Base-by-base conservation (phyloP, 352 stramenopile species). In the Globisporangium alternatum region DNA sequence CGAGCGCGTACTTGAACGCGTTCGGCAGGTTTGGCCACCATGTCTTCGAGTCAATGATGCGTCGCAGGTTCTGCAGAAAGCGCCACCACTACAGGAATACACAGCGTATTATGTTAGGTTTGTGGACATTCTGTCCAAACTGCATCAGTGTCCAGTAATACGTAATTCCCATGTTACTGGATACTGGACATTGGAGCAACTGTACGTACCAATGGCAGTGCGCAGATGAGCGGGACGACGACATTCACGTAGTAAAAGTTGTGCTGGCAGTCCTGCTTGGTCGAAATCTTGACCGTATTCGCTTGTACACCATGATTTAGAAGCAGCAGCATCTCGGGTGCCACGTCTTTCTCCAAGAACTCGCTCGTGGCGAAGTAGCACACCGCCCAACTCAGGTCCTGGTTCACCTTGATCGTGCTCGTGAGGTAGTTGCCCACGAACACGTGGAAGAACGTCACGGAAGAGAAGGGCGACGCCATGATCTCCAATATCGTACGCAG, bases 1-100 rank as follows among this genome's bases (percentile, higher is more conserved):
- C 83, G 0, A 97, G 73, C 9, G 83, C 86, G 74, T 99, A 99
- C 75, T 99, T 99, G 69, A 93, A 89, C 25, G 91, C 93, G 70
- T 99, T 99, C 2, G 94, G 88, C 15, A 99, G 77, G 67, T 98
- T 96, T 3, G 97, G 96, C 75, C 95, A 98, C 76, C 96, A 96
- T 59, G 96, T 92, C 60, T 96, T 85, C 28, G 95, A 98, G 78
- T 99, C 96, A 54, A 97, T 85, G 62, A 98, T 97, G 60, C 95
- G 84, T 33, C 96, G 87, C 19, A 99, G 72, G 71, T 94, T 99
- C 83, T 99, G 96, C 55, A 98, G 91, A 73, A 99, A 99, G 31
- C 96, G 90, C 74, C 98, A 97, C 89, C 96, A 98, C 55, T 78
- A 35, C 13, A 22, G n/a, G 45, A 28, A 52, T 3, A 49, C 47